phyloP scores from a whole-genome alignment of 768 basidiomycete genomes.

The Polyporus arcularius region DNA sequence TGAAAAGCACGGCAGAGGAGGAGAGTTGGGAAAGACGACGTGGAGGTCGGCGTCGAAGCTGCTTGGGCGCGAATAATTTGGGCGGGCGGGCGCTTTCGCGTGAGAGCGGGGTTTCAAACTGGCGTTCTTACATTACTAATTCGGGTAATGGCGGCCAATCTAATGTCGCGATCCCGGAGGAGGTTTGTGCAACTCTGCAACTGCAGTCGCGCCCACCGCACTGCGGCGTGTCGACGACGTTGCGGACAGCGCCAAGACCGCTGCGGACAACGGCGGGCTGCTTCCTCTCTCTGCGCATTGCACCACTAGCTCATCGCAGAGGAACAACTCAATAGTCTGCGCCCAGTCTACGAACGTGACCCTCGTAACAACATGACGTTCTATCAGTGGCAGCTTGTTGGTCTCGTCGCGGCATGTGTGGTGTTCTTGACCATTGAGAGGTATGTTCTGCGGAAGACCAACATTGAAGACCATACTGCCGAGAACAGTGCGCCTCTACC shows the following conservation, averaged over 20 bases:
- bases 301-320: too few species aligned
- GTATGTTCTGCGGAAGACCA: constrained; percentile 20
- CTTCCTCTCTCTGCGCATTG: too few species aligned
- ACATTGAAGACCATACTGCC: neutral
- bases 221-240: neutral
- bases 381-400: constrained; percentile 32
- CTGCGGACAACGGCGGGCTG: neutral
- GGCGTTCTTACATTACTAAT: neutral
- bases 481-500: neutral
- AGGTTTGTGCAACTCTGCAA: too few species aligned
- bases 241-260: neutral
- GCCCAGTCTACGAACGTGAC: neutral
- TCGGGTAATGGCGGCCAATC: neutral
- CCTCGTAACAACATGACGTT: constrained; percentile 15
- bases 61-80: neutral
- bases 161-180: neutral
- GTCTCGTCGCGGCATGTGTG: constrained; percentile 23
- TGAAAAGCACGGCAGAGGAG: neutral
- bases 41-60: neutral
- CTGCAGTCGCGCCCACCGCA: neutral
- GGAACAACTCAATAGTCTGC: too few species aligned
- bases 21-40: neutral
- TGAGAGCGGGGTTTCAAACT: neutral
- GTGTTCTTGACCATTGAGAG: constrained; percentile 23
- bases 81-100: neutral